Evolutionary conservation across 257 asterid species (phyloP), one percentile per base, ranked within the genome.

Genomic region (Knoxia roxburghii): DNA sequence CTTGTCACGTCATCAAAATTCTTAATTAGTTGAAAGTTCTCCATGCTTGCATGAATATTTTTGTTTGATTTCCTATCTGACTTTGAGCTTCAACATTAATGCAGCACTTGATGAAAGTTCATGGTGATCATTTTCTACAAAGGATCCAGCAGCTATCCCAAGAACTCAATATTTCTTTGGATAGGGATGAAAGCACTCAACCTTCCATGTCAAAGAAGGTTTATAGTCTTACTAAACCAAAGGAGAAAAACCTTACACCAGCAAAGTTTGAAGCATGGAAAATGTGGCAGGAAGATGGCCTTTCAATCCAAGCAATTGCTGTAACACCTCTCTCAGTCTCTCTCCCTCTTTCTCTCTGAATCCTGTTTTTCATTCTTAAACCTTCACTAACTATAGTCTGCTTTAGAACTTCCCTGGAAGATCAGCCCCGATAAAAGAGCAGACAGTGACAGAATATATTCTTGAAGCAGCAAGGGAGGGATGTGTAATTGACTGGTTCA

Each of bases 251-350:
- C 52, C 67, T 85, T 53, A 67, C 85, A 57, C 87, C 93, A 45
- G 91, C 95, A 33, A 92, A 86, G 84, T 77, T 82, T 64, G 89
- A 92, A 82, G 93, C 98, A 37, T 92, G 98, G 98, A 89, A 75
- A 82, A 84, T 87, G 98, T 92, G 96, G 96, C 95, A 89, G 77
- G 91, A 85, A 69, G 86, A 80, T 35, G 96, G 91, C 62, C 78
- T 83, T 50, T 78, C 93, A 6, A 29, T 83, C 67, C 83, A 76
- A 73, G 67, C 79, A 69, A 82, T 89, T 69, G 96, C 97, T 50
- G 97, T 92, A 80, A 68, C 92, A 79, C 73, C 43, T 62, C 71
- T 64, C 54, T 63, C n/a, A n/a, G n/a, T n/a, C n/a, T 32, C 64
- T 37, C n/a, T 17, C 13, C 4, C 23, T 9, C 21, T 10, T 15